A percentile compares a stretch with the other conserved stretches of the same genome.
Conservation (phyloP, 768 basidiomycete species). For the Trametes coccinea region DNA sequence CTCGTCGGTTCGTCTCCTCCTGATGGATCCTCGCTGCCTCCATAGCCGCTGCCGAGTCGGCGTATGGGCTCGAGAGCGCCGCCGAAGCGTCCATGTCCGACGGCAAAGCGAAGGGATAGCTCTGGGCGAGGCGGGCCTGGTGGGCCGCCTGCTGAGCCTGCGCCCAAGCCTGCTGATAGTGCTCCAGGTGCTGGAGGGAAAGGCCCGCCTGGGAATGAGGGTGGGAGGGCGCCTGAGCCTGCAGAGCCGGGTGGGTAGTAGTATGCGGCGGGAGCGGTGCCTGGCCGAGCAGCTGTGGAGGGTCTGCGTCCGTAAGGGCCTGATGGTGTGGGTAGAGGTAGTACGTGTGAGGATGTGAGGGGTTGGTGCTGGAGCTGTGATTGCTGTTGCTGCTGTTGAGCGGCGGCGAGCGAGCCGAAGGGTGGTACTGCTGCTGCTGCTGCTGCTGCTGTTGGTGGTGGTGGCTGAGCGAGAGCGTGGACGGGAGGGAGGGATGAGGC, state of each 20-base stretch:
- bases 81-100: slow-evolving; percentile 37
- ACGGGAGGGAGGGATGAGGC: slow-evolving; percentile 56
- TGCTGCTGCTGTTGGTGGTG: slow-evolving; percentile 28
- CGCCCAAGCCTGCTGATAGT: slow-evolving; percentile 35
- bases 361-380: slow-evolving; percentile 34
- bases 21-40: slow-evolving; percentile 23
- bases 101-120: slow-evolving; percentile 37
- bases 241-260: slow-evolving; percentile 44
- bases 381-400: slow-evolving; percentile 40
- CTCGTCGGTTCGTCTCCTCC: slow-evolving; percentile 34
- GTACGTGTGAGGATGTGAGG: slow-evolving; percentile 47
- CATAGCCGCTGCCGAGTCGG: slow-evolving; percentile 31
- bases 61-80: slow-evolving; percentile 32
- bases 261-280: slow-evolving; percentile 70
- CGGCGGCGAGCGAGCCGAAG: slow-evolving; percentile 39
- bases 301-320: slow-evolving; percentile 54
- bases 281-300: slow-evolving; percentile 62
- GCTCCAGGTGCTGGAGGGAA: slow-evolving; percentile 45
- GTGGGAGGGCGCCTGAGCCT: slow-evolving; percentile 33
- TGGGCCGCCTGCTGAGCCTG: background rate
- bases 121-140: slow-evolving; percentile 41
- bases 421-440: slow-evolving; percentile 33
- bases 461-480: slow-evolving; percentile 35
- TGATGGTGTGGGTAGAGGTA: slow-evolving; percentile 55
- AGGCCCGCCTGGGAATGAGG: background rate